phyloP scores from a whole-genome alignment of 768 basidiomycete genomes.

The Phaffia australis region DNA sequence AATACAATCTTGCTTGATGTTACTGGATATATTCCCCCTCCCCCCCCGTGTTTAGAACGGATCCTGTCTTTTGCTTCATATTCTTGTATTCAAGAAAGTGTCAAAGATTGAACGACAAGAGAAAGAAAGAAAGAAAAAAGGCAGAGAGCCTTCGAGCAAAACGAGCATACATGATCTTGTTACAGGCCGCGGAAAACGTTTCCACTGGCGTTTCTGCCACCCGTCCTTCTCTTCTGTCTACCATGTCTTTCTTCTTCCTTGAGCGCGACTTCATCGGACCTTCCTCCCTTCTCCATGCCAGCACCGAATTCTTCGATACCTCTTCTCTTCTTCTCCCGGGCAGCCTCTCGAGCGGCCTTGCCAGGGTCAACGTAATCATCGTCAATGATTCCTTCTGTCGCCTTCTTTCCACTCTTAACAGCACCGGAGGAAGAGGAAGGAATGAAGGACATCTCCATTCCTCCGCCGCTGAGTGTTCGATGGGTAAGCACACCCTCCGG shows the following conservation, averaged over 20 bases:
- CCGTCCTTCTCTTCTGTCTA: constrained; percentile 65
- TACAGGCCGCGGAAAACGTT: constrained; percentile 44
- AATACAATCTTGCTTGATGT: too few species aligned
- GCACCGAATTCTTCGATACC: constrained; percentile 67
- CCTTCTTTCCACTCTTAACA: constrained; percentile 16
- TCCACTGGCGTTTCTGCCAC: constrained; percentile 77
- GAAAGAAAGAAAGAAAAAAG: too few species aligned
- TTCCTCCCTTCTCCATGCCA: constrained; percentile 73
- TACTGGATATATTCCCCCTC: too few species aligned
- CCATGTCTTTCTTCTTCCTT: constrained; percentile 61
- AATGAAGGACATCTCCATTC: constrained; percentile 75
- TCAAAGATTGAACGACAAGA: too few species aligned
- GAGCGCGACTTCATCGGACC: constrained; percentile 35
- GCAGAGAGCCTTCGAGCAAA: too few species aligned
- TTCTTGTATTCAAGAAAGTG: too few species aligned
- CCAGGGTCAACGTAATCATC: constrained; percentile 33
- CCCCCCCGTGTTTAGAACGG: too few species aligned
- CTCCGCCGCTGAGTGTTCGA: constrained; percentile 44
- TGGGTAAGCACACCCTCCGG: constrained; percentile 20
- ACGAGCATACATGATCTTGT: neutral
- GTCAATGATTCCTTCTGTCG: constrained; percentile 37
- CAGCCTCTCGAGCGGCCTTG: constrained; percentile 44
- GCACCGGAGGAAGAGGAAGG: constrained; percentile 44
- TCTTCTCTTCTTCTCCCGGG: constrained; percentile 30
- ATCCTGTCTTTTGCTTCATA: too few species aligned